Evolutionary conservation across 306 rosid genomes (phyloP).

Genomic region (Castanea mollissima): DNA sequence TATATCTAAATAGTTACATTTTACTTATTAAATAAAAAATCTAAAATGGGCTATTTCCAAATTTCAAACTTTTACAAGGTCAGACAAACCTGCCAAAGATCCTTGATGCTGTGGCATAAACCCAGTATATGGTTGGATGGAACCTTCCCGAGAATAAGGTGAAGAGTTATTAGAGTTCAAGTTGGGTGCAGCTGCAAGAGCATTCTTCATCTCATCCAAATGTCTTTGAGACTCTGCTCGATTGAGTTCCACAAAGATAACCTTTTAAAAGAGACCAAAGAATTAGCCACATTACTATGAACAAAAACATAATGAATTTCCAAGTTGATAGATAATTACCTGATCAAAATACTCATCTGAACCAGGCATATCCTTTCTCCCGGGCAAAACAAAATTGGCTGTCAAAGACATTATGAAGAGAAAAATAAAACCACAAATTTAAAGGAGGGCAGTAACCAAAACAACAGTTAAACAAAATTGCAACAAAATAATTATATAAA

Average conservation of each 20-base stretch:
- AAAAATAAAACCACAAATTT: background rate
- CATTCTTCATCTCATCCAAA: constrained; percentile 53
- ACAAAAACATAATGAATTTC: constrained; percentile 7
- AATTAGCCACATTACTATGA: background rate
- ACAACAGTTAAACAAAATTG: constrained; percentile 1
- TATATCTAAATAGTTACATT: background rate
- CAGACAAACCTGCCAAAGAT: constrained; percentile 24
- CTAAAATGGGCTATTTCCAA: background rate
- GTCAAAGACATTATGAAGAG: constrained; percentile 15
- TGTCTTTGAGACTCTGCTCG: constrained; percentile 42
- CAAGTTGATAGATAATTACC: constrained; percentile 32
- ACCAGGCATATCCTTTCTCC: constrained; percentile 49
- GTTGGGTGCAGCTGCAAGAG: constrained; percentile 12
- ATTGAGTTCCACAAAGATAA: constrained; percentile 55
- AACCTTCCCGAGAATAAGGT: constrained; percentile 12
- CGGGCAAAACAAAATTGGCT: constrained; percentile 56
- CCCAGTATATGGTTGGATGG: constrained; percentile 14
- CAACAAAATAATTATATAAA: background rate
- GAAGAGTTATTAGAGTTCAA: constrained; percentile 12
- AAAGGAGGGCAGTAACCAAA: constrained; percentile 3
- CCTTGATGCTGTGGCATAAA: constrained; percentile 30
- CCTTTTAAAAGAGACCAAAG: constrained; percentile 34
- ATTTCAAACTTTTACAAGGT: background rate
- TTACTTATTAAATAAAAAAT: too few species aligned
- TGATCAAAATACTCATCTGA: constrained; percentile 50